Conservation (phyloP, 208 protist genomes). For the Leishmania guyanensis region DNA sequence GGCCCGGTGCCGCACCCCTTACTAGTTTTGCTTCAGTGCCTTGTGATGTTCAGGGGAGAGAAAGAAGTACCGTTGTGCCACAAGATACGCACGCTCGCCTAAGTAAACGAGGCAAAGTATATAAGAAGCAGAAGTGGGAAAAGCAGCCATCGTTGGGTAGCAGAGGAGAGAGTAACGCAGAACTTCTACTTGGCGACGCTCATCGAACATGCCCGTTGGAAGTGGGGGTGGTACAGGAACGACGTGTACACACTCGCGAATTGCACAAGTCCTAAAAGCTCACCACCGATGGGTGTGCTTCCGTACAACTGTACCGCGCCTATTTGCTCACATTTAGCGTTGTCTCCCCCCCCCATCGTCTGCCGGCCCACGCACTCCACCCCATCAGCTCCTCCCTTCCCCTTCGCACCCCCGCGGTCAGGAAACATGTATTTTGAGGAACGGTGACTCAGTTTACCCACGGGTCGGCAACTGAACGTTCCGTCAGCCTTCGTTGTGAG, state of each 20-base stretch:
- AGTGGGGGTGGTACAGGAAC: neutral
- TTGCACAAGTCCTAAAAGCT: neutral
- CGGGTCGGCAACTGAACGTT: no score
- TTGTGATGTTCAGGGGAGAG: neutral
- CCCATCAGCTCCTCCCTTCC: neutral
- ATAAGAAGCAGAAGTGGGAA: neutral
- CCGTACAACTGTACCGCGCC: neutral
- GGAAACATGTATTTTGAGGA: neutral
- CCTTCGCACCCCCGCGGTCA: neutral
- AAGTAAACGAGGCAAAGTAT: neutral
- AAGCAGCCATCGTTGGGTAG: conserved; percentile 9
- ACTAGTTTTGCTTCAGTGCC: neutral
- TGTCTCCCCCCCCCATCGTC: neutral
- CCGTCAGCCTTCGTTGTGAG: neutral
- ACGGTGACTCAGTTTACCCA: neutral
- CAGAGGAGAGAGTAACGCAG: neutral
- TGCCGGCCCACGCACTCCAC: no score
- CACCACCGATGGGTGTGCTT: neutral
- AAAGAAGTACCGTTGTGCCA: neutral
- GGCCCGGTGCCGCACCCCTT: neutral
- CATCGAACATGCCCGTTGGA: no score
- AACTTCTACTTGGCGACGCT: neutral
- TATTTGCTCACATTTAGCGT: no score
- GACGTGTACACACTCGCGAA: neutral
- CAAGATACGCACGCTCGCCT: neutral